These are phyloP conservation scores for Saturnispora kantuleensis DNA, from an alignment of 805 yeast species.

Conservation along the genomic window DNA sequence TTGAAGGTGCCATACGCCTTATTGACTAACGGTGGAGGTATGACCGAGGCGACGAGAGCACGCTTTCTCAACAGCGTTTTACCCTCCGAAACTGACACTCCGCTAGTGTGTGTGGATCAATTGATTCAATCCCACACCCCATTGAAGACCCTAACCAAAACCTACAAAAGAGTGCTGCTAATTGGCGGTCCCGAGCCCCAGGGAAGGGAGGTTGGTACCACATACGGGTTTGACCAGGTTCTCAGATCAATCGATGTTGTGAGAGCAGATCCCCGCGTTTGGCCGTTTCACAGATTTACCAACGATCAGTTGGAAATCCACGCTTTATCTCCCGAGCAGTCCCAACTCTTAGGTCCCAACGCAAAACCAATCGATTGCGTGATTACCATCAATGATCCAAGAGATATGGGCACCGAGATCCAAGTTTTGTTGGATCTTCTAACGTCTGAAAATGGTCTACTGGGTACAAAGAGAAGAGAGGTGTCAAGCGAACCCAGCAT, in stretches of 20 bases:
- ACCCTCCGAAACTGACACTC: slow-evolving; percentile 28
- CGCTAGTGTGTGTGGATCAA: slow-evolving; percentile 46
- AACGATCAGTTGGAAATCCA: slow-evolving; percentile 34
- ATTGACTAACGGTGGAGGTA: slow-evolving; percentile 87
- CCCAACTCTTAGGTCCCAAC: slow-evolving; percentile 17
- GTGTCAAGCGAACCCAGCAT: slow-evolving; percentile 36
- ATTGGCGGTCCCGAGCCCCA: slow-evolving; percentile 73
- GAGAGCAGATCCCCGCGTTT: slow-evolving; percentile 40
- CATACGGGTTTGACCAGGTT: slow-evolving; percentile 71
- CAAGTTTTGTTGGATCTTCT: slow-evolving; percentile 69
- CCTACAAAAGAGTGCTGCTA: slow-evolving; percentile 55
- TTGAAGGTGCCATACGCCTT: slow-evolving; percentile 65
- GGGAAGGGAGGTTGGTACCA: slow-evolving; percentile 64
- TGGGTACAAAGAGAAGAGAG: slow-evolving; percentile 55
- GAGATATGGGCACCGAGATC: slow-evolving; percentile 79
- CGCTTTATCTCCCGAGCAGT: slow-evolving; percentile 25
- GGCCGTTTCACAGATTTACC: slow-evolving; percentile 58
- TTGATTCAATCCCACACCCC: slow-evolving; percentile 87
- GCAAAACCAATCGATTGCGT: slow-evolving; percentile 55
- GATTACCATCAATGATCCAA: slow-evolving; percentile 78
- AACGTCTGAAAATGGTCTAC: slow-evolving; percentile 47
- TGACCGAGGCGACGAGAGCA: slow-evolving; percentile 35
- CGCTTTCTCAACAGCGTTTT: slow-evolving; percentile 34
- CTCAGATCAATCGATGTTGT: slow-evolving; percentile 65
- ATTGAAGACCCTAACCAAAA: slow-evolving; percentile 44